Evolutionary conservation across 2,329 filamentous ascomycete genomes (phyloP).

Genomic region (Fusarium agapanthi): DNA sequence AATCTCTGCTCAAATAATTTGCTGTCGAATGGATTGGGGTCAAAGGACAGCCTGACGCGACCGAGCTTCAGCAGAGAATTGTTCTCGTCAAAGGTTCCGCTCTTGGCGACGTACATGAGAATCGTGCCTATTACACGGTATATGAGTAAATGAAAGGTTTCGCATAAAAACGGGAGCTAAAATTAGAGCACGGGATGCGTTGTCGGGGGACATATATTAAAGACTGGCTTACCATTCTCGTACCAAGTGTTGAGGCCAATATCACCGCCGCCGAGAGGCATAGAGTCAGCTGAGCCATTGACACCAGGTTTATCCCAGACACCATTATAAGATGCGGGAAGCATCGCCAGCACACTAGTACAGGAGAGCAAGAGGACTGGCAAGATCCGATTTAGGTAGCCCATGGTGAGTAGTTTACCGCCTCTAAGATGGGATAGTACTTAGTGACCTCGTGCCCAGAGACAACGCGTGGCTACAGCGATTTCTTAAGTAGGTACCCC

Average conservation of each 20-base stretch:
- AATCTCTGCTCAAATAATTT: neutral
- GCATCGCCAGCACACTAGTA: neutral
- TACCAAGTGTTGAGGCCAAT: conserved; percentile 7
- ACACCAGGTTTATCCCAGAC: neutral
- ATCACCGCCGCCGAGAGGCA: conserved; percentile 8
- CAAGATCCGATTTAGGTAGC: neutral
- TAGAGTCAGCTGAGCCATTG: conserved; percentile 8
- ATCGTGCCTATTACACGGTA: neutral
- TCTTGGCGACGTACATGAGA: conserved; percentile 8
- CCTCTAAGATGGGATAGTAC: neutral
- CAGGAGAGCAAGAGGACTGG: neutral
- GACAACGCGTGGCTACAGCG: too few species aligned
- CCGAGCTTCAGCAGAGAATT: conserved; percentile 10
- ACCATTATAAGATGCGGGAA: neutral
- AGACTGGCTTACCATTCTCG: neutral
- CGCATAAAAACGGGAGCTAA: rapidly evolving
- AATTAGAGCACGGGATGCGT: rapidly evolving
- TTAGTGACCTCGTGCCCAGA: too few species aligned
- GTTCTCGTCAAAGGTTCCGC: conserved; percentile 9
- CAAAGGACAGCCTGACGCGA: neutral
- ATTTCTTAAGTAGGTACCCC: neutral
- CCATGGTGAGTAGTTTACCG: neutral
- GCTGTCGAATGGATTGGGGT: neutral
- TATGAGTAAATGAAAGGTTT: neutral
- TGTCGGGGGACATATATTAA: rapidly evolving